A percentile compares a stretch with the other conserved stretches of the same genome.
Evolutionary conservation across 345 rosid genomes (phyloP).

Genomic region (Camelina laxa): DNA sequence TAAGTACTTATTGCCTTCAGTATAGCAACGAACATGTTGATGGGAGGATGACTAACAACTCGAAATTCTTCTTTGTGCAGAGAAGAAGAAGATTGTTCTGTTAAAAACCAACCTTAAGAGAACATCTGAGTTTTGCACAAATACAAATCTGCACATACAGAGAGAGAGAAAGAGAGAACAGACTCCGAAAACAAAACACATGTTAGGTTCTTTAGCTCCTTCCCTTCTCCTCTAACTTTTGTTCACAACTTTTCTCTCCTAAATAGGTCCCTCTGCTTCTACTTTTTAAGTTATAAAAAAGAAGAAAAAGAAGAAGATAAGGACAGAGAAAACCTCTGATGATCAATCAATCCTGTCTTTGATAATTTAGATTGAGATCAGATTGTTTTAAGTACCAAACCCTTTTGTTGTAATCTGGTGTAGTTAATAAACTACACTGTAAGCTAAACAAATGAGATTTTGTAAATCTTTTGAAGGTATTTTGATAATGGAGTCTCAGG

Average conservation of each 20-base stretch:
- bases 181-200: not conserved
- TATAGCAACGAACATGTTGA: not conserved
- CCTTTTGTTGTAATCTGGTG: conserved; percentile 27
- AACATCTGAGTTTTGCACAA: conserved; percentile 42
- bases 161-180: conserved; percentile 35
- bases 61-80: conserved; percentile 28
- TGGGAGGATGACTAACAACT: conserved; percentile 21
- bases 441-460: not conserved
- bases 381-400: conserved; percentile 20
- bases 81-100: conserved; percentile 45
- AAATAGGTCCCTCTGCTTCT: conserved; percentile 31
- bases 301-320: conserved; percentile 12
- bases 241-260: not conserved
- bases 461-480: conserved; percentile 25
- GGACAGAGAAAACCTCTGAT: conserved; percentile 13
- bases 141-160: conserved; percentile 39
- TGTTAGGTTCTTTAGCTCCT: conserved; percentile 31
- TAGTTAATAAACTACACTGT: conserved; percentile 24
- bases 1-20: conserved; percentile 51
- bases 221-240: conserved; percentile 21
- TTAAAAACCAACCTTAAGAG: conserved; percentile 20
- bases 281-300: conserved; percentile 9
- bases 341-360: conserved; percentile 1
- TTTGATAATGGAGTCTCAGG: not conserved
- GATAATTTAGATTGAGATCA: conserved; percentile 31